A percentile compares a stretch with the other conserved stretches of the same genome.
These are phyloP conservation scores for Penicillium cinerascens DNA, from an alignment of 495 filamentous ascomycete species.

Conservation along the genomic window DNA sequence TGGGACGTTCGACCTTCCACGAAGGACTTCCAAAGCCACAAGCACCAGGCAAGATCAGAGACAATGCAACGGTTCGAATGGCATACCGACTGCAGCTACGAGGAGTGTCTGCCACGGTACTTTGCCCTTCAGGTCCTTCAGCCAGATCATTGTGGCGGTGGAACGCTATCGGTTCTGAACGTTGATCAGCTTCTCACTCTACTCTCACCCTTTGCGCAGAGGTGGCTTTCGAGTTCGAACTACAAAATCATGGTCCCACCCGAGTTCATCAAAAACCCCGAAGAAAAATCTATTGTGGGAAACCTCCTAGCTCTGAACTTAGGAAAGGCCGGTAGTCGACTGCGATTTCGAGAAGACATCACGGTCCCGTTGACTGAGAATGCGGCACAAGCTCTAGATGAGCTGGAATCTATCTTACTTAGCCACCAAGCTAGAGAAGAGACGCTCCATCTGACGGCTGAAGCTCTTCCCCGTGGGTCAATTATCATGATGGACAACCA, in stretches of 20 bases:
- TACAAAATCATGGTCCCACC: conserved; percentile 31
- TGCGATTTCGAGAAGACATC: conserved; percentile 36
- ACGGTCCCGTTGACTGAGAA: conserved; percentile 13
- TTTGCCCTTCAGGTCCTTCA: conserved; percentile 41
- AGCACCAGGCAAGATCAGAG: conserved; percentile 33
- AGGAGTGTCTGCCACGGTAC: conserved; percentile 29
- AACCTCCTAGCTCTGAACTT: conserved; percentile 12
- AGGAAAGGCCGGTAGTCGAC: background rate
- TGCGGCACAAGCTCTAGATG: conserved; percentile 22
- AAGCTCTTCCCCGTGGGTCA: conserved; percentile 21
- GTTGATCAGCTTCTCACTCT: conserved; percentile 16
- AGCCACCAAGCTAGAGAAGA: background rate
- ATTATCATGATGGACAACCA: conserved; percentile 37
- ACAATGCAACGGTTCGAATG: conserved; percentile 35
- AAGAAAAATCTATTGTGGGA: conserved; percentile 18
- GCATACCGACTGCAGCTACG: conserved; percentile 46
- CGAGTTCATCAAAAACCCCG: conserved; percentile 29
- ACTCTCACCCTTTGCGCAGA: conserved; percentile 15
- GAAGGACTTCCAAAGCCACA: conserved; percentile 7
- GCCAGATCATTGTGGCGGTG: conserved; percentile 34
- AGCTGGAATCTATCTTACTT: conserved; percentile 19
- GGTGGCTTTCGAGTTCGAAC: conserved; percentile 16
- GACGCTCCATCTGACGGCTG: conserved; percentile 19
- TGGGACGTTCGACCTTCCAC: conserved; percentile 32
- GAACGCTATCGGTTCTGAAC: conserved; percentile 31